A percentile compares a stretch with the other conserved stretches of the same genome.
These are phyloP conservation scores for Trichophyton mentagrophytes DNA, from an alignment of 2,329 filamentous ascomycete genomes.

Conservation along the genomic window DNA sequence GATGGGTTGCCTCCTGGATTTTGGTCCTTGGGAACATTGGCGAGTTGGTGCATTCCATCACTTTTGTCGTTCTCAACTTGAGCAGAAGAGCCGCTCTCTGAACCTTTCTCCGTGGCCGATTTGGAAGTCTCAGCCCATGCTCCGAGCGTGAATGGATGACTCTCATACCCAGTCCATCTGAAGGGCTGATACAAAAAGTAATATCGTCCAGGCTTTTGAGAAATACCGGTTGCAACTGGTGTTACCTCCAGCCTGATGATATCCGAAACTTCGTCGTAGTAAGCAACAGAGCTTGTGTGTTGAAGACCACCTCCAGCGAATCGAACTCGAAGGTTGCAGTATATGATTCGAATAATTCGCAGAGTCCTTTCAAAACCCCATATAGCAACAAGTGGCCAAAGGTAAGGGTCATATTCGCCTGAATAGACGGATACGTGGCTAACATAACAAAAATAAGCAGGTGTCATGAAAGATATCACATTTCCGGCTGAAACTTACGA, in stretches of 20 bases:
- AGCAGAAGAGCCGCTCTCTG: not conserved
- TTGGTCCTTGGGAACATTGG: too few species aligned
- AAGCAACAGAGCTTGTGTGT: slow-evolving; percentile 24
- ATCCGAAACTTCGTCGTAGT: slow-evolving; percentile 29
- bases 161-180: slow-evolving; percentile 33
- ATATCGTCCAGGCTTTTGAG: slow-evolving; percentile 32
- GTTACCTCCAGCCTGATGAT: slow-evolving; percentile 32
- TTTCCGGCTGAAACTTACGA: slow-evolving; percentile 22
- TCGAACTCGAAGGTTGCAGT: slow-evolving; percentile 28
- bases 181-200: slow-evolving; percentile 37
- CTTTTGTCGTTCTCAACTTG: not conserved
- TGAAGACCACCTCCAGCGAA: slow-evolving; percentile 11
- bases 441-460: not conserved
- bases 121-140: slow-evolving; percentile 8
- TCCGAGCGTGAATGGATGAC: slow-evolving; percentile 37
- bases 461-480: not conserved
- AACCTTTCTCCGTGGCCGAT: not conserved
- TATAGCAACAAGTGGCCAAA: slow-evolving; percentile 36
- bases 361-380: slow-evolving; percentile 37
- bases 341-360: slow-evolving; percentile 28
- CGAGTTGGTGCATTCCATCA: not conserved
- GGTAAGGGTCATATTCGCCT: slow-evolving; percentile 35
- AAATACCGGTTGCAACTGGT: slow-evolving; percentile 20
- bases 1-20: not conserved
- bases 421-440: slow-evolving; percentile 36